A percentile compares a stretch with the other conserved stretches of the same genome.
Evolutionary conservation across 768 basidiomycete species (phyloP).

Genomic region (Pleurotus tuber-regium): DNA sequence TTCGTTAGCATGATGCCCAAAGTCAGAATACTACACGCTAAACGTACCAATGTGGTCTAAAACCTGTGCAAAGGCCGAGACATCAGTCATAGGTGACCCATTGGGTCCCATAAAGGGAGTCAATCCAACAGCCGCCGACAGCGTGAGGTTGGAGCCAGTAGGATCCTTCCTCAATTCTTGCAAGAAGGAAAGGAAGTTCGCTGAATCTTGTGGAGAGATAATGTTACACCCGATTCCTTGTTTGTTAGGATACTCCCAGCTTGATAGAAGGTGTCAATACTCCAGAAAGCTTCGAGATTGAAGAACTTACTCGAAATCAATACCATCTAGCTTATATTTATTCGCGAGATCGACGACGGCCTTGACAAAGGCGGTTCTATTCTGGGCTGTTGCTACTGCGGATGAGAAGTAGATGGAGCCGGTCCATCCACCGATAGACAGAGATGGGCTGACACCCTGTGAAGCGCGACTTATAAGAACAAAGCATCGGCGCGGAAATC

Average conservation of each 20-base stretch:
- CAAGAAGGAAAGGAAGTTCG: constrained; percentile 80
- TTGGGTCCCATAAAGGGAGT: constrained; percentile 37
- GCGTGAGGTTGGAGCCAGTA: constrained; percentile 51
- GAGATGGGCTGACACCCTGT: constrained; percentile 54
- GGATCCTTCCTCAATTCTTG: constrained; percentile 62
- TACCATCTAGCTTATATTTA: constrained; percentile 56
- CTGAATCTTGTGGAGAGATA: constrained; percentile 58
- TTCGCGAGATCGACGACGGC: constrained; percentile 49
- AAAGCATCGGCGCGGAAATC: no score
- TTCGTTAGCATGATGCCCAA: no score
- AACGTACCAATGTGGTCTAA: constrained; percentile 44
- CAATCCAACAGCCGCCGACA: constrained; percentile 47
- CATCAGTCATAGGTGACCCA: constrained; percentile 61
- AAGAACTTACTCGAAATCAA: constrained; percentile 49
- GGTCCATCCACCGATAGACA: constrained; percentile 72
- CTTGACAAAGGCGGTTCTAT: constrained; percentile 63
- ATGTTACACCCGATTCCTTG: constrained; percentile 74
- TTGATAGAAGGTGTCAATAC: constrained; percentile 21
- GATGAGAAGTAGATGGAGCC: constrained; percentile 64
- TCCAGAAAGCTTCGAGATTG: neutral
- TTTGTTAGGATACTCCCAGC: constrained; percentile 84
- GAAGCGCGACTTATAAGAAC: neutral
- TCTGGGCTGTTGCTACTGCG: constrained; percentile 53
- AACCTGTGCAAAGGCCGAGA: constrained; percentile 69
- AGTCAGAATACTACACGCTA: no score